phyloP scores from a whole-genome alignment of 2,329 filamentous ascomycete genomes.

The Neonectria ditissima region DNA sequence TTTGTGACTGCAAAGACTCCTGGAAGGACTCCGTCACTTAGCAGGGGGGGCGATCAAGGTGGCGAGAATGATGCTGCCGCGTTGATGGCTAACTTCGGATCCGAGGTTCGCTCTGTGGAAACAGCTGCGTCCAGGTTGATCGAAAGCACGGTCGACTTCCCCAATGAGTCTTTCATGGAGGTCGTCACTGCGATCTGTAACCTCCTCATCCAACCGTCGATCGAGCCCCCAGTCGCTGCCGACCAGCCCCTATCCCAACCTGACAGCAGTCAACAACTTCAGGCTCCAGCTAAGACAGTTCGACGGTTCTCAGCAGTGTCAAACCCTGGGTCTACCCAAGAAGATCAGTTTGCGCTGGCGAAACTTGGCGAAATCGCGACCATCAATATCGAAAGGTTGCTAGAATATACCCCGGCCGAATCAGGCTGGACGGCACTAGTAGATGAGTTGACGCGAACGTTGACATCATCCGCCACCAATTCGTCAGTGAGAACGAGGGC shows the following conservation, averaged over 20 bases:
- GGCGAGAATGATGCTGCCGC: constrained; percentile 63
- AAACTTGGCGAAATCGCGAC: constrained; percentile 79
- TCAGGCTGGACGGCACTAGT: constrained; percentile 82
- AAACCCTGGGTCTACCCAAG: constrained; percentile 65
- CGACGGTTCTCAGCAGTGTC: constrained; percentile 60
- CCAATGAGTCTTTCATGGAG: constrained; percentile 82
- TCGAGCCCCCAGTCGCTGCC: constrained; percentile 36
- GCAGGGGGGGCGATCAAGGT: constrained; percentile 59
- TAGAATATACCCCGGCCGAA: constrained; percentile 71
- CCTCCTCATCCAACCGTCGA: constrained; percentile 66
- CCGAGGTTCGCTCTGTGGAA: constrained; percentile 89
- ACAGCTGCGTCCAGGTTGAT: constrained; percentile 87
- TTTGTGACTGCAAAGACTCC: constrained; percentile 70
- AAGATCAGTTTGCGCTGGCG: constrained; percentile 75
- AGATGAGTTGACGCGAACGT: constrained; percentile 62
- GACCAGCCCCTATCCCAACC: constrained; percentile 34
- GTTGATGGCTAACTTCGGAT: constrained; percentile 75
- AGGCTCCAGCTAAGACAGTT: constrained; percentile 55
- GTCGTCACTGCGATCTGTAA: constrained; percentile 81
- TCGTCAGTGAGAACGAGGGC: constrained; percentile 69
- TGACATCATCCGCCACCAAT: constrained; percentile 61
- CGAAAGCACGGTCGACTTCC: constrained; percentile 92
- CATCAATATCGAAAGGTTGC: constrained; percentile 80
- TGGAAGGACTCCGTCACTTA: constrained; percentile 62
- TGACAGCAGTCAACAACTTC: constrained; percentile 47